Percentiles rank a stretch among this genome's conserved stretches.
phyloP scores from a whole-genome alignment of 2,329 filamentous ascomycete genomes.

The Colletotrichum tropicale region DNA sequence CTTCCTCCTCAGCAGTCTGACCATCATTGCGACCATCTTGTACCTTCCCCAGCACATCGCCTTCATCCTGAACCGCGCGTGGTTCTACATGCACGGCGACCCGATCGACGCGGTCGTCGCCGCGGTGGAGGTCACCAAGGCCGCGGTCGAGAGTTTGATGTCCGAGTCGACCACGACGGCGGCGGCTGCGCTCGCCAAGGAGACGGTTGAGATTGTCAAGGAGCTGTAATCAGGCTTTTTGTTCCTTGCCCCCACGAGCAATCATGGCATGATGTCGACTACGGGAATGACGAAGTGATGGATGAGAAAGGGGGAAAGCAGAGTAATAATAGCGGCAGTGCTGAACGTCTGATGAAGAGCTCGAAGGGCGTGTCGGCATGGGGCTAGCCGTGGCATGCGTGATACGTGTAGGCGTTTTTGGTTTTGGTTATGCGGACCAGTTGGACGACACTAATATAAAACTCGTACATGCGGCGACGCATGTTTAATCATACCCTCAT shows the following conservation, averaged over 20 bases:
- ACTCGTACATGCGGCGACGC: conserved; percentile 4
- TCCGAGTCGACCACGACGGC: conserved; percentile 9
- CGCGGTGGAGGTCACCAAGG: conserved; percentile 50
- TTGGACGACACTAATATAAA: conserved; percentile 14
- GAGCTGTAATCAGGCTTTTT: conserved; percentile 36
- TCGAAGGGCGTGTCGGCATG: conserved; percentile 12
- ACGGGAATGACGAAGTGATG: not conserved
- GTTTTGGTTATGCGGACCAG: not conserved
- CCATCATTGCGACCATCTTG: conserved; percentile 83
- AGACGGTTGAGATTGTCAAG: conserved; percentile 32
- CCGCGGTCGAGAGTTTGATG: conserved; percentile 34
- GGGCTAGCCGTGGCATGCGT: not conserved
- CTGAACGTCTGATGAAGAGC: conserved; percentile 16
- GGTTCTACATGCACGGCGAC: conserved; percentile 95
- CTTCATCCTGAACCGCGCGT: conserved; percentile 82
- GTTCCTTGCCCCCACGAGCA: not conserved
- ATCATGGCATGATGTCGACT: not conserved
- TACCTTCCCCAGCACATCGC: conserved; percentile 93
- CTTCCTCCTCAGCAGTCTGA: conserved; percentile 87
- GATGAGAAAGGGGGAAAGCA: not conserved
- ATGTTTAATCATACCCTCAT: conserved; percentile 21
- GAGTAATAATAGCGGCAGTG: not conserved
- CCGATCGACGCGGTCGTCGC: conserved; percentile 60
- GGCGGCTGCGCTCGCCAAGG: conserved; percentile 18
- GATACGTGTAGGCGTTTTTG: not conserved